Base-by-base conservation (phyloP, 2,329 filamentous ascomycete species). In the Torrubiella hemipterigena region DNA sequence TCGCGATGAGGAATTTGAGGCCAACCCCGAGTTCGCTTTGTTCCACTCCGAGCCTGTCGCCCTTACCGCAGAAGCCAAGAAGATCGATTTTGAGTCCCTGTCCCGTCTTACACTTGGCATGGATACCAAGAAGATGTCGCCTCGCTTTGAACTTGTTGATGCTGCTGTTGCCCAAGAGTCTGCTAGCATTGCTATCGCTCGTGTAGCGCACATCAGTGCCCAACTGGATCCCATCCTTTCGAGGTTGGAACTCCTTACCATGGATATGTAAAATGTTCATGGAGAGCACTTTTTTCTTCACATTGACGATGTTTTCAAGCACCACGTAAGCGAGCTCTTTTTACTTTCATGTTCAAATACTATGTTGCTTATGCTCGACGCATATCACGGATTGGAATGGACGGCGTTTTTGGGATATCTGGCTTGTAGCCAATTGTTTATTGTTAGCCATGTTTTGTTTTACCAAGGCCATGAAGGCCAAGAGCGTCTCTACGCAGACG, bases 61-160 rank as follows among this genome's bases (percentile, higher is more conserved):
- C 15, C 25, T 46, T 5, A 17, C 45, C 3, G 35, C 48, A n/a
- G 42, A 50, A 17, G 42, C 52, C 12, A 30, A 52, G 26, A 58
- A 65, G 36, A 36, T 66, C 17, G 56, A 67, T 34, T 54, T 58
- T 13, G 63, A 64, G 10, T 50, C 46, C 21, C 49, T 65, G 31
- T 46, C 51, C 25, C 37, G 54, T 39, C 35, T 56, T 37, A 50
- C 62, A 40, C 52, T 68, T 39, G 68, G 67, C 22, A 58, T 81
- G 36, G 60, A 68, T 37, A 50, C 69, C 2, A 76, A 81, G 43
- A 87, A 87, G 63, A 56, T 67, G 3, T 59, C 74, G 29, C 59
- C 70, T 11, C 65, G 70, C 29, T 73, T 71, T 44, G 71, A 81
- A 41, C 65, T 86, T n/a, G 59, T 81, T 18, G 68, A 81, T 33